A percentile compares a stretch with the other conserved stretches of the same genome.
Evolutionary conservation across 2,329 filamentous ascomycete species (phyloP).

Genomic region (Penicillium hesseltinei): DNA sequence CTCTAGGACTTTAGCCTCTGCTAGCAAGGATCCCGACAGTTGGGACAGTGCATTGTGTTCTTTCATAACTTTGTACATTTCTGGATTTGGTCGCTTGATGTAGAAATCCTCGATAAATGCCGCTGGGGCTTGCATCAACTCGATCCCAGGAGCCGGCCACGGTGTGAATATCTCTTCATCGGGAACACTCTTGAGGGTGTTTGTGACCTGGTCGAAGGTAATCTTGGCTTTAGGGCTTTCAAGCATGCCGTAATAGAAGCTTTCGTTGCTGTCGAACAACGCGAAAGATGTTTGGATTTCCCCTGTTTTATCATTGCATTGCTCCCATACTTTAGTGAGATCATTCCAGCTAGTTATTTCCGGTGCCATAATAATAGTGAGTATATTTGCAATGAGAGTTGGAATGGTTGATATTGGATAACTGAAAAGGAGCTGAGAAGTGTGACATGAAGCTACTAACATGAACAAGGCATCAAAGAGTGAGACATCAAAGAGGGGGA

Average conservation of each 20-base stretch:
- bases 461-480: neutral
- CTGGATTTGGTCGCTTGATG: neutral
- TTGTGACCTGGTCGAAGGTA: neutral
- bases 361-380: neutral
- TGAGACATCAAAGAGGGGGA: neutral
- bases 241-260: neutral
- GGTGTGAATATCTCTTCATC: neutral
- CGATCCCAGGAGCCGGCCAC: neutral
- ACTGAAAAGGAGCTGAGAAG: neutral
- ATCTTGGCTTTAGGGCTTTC: neutral
- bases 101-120: neutral
- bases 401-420: neutral
- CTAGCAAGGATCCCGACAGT: neutral
- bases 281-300: neutral
- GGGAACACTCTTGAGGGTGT: neutral
- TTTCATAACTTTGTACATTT: neutral
- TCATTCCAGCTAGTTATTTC: neutral
- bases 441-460: neutral
- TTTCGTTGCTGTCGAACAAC: neutral
- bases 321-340: neutral
- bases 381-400: neutral
- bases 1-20: constrained; percentile 15
- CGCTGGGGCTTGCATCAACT: neutral
- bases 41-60: neutral
- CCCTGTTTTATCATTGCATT: neutral